Base-by-base conservation (phyloP, 345 rosid species). In the Moricandia moricandioides region DNA sequence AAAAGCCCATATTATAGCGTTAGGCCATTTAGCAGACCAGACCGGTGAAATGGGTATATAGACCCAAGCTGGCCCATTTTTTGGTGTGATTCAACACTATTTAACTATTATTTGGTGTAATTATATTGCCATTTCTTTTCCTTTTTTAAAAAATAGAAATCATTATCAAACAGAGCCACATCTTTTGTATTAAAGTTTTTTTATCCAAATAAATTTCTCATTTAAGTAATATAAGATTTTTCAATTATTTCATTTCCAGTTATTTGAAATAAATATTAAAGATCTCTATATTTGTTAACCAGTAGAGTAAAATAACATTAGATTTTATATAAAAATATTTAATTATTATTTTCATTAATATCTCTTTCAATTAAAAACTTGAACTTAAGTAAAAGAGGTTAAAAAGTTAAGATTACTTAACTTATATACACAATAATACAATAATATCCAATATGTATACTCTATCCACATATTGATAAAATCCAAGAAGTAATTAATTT, bases 1-100 rank as follows among this genome's bases (percentile, higher is more conserved):
- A 4, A 75, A 47, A 68, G 69, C 69, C 79, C 69, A 75, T 31
- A 49, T 24, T 24, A n/a, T 39, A 29, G 16, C 3, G 57, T 45
- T 16, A 7, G 1, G 45, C 7, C 55, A 27, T 10, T 39, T 65
- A 63, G 33, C 21, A 45, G 77, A 17, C 24, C 31, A 33, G 27
- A 9, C 10, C 6, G 2, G 8, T 55, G 3, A 3, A 11, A 27
- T 64, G 43, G 43, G 14, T 26, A 16, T 64, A 7, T 39, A 30
- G 24, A 40, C 43, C 47, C 12, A 62, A n/a, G 40, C 54, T 18
- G 21, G 5, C 16, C 2, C 14, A 56, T 12, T 24, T 11, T 16
- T 56, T 56, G n/a, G 30, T 24, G 30, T 24, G 4, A 55, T 55
- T 55, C 60, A 52, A 52, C 56, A 17, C 54, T 14, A 47, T 14